Conservation (phyloP, 192 early-diverging fungal species). For the Diversispora epigaea region DNA sequence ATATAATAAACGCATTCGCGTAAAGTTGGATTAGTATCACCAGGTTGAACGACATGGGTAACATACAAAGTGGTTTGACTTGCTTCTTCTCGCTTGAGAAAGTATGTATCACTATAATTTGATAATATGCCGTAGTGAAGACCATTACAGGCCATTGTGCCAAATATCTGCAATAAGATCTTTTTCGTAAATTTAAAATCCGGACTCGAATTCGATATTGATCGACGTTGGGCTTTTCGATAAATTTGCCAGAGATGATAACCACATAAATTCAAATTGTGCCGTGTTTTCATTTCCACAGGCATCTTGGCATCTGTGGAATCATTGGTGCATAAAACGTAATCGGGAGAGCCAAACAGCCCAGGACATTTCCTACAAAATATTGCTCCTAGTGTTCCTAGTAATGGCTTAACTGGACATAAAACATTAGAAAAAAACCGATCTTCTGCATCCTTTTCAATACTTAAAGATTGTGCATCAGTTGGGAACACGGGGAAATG, state of each 20-base stretch:
- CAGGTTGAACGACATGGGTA: background rate
- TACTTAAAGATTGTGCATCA: too few relatives aligned
- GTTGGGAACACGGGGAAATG: too few relatives aligned
- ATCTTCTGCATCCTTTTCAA: too few relatives aligned
- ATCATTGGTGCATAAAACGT: slow-evolving; percentile 6
- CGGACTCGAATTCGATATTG: background rate
- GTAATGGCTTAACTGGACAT: too few relatives aligned
- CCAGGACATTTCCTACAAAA: background rate
- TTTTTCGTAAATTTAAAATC: slow-evolving; percentile 12
- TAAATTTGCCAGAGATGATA: slow-evolving; percentile 3
- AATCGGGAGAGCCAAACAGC: background rate
- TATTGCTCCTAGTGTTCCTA: background rate
- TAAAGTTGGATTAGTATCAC: background rate
- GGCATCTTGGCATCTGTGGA: slow-evolving; percentile 8
- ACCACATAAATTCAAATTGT: slow-evolving; percentile 10
- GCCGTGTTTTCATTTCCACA: background rate
- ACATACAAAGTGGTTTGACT: slow-evolving; percentile 4
- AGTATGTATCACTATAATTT: slow-evolving; percentile 12
- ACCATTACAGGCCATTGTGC: background rate
- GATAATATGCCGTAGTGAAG: slow-evolving; percentile 12
- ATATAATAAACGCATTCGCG: slow-evolving; percentile 20
- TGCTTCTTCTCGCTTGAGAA: slow-evolving; percentile 8
- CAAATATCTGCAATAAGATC: background rate
- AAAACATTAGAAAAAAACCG: too few relatives aligned
- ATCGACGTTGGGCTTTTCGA: background rate